Evolutionary conservation across 768 basidiomycete genomes (phyloP).

Genomic region (Boletus subparvulus): DNA sequence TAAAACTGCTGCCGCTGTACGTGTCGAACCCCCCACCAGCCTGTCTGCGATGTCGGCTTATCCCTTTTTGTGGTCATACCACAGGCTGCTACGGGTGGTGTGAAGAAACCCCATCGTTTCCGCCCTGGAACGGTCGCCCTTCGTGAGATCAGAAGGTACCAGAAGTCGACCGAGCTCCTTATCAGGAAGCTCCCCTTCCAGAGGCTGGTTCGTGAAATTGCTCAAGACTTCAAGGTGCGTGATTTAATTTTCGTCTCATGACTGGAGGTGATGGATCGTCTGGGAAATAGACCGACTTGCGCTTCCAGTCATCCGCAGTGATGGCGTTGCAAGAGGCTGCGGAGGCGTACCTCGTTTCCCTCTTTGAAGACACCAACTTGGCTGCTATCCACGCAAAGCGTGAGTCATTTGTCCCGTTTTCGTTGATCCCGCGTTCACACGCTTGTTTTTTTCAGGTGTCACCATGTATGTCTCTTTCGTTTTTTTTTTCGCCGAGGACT

Average conservation of each 20-base stretch:
- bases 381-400: constrained; percentile 90
- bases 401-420: constrained; percentile 22
- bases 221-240: constrained; percentile 91
- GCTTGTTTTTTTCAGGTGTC: constrained; percentile 38
- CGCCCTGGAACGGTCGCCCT: constrained; percentile 97
- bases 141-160: constrained; percentile 97
- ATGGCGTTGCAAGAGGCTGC: constrained; percentile 93
- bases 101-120: constrained; percentile 99
- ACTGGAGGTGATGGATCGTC: background rate
- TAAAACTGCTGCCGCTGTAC: constrained; percentile 73
- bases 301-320: constrained; percentile 95
- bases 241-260: background rate
- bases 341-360: constrained; percentile 84
- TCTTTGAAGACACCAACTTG: constrained; percentile 90
- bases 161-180: constrained; percentile 97
- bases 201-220: constrained; percentile 94
- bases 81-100: constrained; percentile 86
- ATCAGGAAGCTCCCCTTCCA: constrained; percentile 99
- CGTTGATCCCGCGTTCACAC: constrained; percentile 11
- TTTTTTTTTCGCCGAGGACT: background rate
- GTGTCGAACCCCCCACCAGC: constrained; percentile 26
- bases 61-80: constrained; percentile 2
- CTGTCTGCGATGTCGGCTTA: constrained; percentile 1
- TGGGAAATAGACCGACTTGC: constrained; percentile 69
- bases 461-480: constrained; percentile 47